Evolutionary conservation across 129 eudicot genomes (phyloP).

Genomic region (Flaveria sonorensis): DNA sequence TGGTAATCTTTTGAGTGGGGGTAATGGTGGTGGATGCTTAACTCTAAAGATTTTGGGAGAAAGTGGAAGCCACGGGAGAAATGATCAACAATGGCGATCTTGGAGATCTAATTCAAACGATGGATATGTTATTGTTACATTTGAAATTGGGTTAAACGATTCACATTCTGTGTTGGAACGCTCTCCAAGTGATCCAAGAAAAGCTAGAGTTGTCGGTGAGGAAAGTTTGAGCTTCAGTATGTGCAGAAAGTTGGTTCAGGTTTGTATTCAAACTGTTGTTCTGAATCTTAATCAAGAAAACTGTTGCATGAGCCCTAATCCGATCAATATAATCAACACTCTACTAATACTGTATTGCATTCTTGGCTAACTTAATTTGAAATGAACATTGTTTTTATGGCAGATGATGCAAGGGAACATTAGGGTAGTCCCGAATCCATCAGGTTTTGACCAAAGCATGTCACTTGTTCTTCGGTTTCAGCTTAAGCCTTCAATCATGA

Average conservation of each 20-base stretch:
- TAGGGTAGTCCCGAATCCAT: constrained; percentile 56
- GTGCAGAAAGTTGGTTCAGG: constrained; percentile 72
- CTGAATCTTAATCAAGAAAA: neutral
- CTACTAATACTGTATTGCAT: neutral
- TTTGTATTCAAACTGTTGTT: constrained; percentile 9
- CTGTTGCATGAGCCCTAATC: neutral
- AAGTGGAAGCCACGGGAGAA: constrained; percentile 51
- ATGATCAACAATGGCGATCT: constrained; percentile 59
- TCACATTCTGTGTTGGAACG: constrained; percentile 28
- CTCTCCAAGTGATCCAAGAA: constrained; percentile 38
- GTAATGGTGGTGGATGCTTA: constrained; percentile 58
- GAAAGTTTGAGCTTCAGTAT: constrained; percentile 67
- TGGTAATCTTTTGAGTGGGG: constrained; percentile 55
- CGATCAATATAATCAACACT: neutral
- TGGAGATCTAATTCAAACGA: constrained; percentile 60
- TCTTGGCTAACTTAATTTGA: neutral
- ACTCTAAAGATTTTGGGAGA: constrained; percentile 44
- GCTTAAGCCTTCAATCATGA: constrained; percentile 51
- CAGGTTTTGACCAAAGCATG: constrained; percentile 66
- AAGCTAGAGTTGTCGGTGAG: constrained; percentile 38
- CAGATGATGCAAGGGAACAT: constrained; percentile 89
- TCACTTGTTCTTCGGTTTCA: constrained; percentile 65
- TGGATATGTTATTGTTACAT: constrained; percentile 48
- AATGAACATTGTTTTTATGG: constrained; percentile 11
- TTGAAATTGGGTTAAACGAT: constrained; percentile 54